Evolutionary conservation across 352 stramenopile species (phyloP).

Genomic region (Phytopythium mirpurense): DNA sequence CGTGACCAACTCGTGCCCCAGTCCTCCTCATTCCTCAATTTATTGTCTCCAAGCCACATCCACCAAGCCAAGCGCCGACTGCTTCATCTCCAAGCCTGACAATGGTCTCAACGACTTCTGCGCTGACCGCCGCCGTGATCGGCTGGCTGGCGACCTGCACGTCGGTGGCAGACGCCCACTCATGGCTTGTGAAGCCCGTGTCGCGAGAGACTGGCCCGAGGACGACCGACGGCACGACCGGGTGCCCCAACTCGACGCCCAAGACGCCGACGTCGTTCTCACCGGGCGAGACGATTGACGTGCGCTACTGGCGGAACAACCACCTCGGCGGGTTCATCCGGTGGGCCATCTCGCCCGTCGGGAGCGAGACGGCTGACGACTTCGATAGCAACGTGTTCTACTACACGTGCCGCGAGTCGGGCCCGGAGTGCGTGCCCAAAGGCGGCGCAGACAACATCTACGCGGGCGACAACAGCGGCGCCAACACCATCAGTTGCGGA

Average conservation of each 20-base stretch:
- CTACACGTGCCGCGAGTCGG: conserved; percentile 54
- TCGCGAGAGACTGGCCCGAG: conserved; percentile 26
- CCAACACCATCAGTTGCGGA: conserved; percentile 32
- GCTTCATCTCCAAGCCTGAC: no score
- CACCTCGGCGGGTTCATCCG: conserved; percentile 57
- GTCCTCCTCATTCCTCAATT: not conserved
- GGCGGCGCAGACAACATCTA: conserved; percentile 35
- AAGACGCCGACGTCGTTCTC: conserved; percentile 27
- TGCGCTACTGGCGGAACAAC: conserved; percentile 50
- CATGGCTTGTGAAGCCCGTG: conserved; percentile 37
- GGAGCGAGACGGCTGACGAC: conserved; percentile 23
- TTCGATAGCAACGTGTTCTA: conserved; percentile 51
- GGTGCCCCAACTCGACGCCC: conserved; percentile 26
- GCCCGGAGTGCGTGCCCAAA: conserved; percentile 27
- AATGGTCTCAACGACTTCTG: not conserved
- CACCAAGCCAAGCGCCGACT: not conserved
- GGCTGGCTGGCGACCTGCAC: not conserved
- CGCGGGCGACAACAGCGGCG: conserved; percentile 29
- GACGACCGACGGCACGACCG: conserved; percentile 25
- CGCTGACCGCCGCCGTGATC: not conserved
- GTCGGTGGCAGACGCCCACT: conserved; percentile 21
- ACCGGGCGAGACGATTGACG: conserved; percentile 38
- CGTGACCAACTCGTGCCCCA: no score
- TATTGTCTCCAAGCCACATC: not conserved
- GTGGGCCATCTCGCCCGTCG: conserved; percentile 30